Evolutionary conservation across 495 filamentous ascomycete genomes (phyloP).

Genomic region (Penicillium atrosanguineum): DNA sequence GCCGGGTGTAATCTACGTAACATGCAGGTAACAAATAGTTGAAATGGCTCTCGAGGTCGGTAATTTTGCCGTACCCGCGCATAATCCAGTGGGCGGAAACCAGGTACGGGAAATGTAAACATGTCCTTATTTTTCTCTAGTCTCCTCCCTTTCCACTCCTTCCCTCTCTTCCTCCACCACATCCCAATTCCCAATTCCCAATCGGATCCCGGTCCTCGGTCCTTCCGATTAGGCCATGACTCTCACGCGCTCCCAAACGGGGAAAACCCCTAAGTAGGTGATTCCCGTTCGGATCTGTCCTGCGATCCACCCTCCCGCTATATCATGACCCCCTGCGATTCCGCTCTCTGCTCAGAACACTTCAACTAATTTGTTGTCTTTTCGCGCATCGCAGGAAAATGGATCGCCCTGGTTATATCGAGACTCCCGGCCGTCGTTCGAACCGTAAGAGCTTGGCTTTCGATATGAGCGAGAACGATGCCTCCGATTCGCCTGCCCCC

Average conservation of each 20-base stretch:
- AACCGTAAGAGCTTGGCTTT: constrained; percentile 43
- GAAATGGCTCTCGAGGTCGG: background rate
- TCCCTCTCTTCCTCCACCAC: constrained; percentile 5
- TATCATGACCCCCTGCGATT: constrained; percentile 11
- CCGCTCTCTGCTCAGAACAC: background rate
- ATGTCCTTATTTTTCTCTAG: constrained; percentile 19
- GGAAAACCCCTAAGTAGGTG: constrained; percentile 51
- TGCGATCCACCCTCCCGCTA: constrained; percentile 19
- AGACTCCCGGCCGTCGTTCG: constrained; percentile 51
- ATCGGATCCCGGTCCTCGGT: constrained; percentile 24
- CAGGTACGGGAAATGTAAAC: constrained; percentile 21
- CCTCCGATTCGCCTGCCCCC: constrained; percentile 29
- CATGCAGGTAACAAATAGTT: background rate
- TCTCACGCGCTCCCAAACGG: constrained; percentile 49
- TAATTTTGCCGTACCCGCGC: constrained; percentile 14
- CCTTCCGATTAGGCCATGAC: constrained; percentile 36
- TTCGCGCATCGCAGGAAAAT: constrained; percentile 45
- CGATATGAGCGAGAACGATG: constrained; percentile 31
- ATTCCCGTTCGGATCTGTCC: constrained; percentile 14
- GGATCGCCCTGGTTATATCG: constrained; percentile 55
- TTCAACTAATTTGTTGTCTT: constrained; percentile 6
- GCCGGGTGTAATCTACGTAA: constrained; percentile 15
- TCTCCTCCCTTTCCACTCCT: constrained; percentile 15
- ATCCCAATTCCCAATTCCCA: background rate
- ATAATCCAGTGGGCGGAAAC: constrained; percentile 12